Evolutionary conservation across 352 stramenopile species (phyloP), one percentile per base, ranked within the genome.

Genomic region (Phytophthora pistaciae): DNA sequence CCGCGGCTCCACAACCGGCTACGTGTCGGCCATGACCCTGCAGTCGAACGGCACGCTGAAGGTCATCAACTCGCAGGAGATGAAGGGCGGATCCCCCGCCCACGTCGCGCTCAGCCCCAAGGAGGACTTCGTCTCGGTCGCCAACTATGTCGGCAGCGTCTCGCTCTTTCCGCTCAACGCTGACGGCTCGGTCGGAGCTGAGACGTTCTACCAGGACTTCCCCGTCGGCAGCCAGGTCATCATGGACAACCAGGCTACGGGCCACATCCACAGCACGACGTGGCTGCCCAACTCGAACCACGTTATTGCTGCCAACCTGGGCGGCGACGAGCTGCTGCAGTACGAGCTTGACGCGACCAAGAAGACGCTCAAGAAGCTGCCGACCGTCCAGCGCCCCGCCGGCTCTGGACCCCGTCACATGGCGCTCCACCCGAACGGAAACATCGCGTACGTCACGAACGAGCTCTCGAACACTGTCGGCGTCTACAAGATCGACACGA

Each of bases 401-500:
- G 84, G 84, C 56, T 85, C 83, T 18, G 85, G 85, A 25, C 85
- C 85, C 0, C 80, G 85, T 11, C 84, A 91, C 74, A 85, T 93
- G 78, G 79, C 59, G 3, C 61, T 91, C 25, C 77, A 91, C 61
- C 74, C 82, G 21, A 77, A 66, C 10, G 59, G 69, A 25, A 70
- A 76, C 20, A 65, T 87, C 38, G 80, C 74, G 1, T 93, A 90
- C 68, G 79, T 91, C 16, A 64, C 83, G 0, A 70, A 90, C 44
- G 85, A 93, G 61, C 64, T 91, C 2, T 74, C 70, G 20, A 93
- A 85, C 73, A 86, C 73, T 16, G 71, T 93, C 49, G 80, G 76
- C 23, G 85, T 91, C n/a, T 85, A 86, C 72, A 63, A 46, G 2
- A 61, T 87, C 27, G 66, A 87, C 55, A 58, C 63, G 40, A 66